Conservation (phyloP, 2,329 filamentous ascomycete genomes). For the Elsinoe arachidis region DNA sequence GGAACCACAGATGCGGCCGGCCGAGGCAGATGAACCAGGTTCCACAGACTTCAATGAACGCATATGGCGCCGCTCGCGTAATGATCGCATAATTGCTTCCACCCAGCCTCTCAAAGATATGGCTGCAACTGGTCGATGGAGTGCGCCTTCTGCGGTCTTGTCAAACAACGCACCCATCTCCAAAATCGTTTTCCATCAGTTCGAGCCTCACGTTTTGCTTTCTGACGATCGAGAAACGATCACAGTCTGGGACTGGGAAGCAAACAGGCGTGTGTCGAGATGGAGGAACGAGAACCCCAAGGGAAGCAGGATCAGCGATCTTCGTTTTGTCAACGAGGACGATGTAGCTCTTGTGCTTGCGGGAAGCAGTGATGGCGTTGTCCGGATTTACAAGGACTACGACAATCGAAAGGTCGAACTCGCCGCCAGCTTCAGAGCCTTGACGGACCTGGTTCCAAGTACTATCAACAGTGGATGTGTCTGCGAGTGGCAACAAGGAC, state of each 20-base stretch:
- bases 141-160: slow-evolving; percentile 69
- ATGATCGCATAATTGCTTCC: slow-evolving; percentile 83
- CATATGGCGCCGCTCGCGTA: slow-evolving; percentile 83
- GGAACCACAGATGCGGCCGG: slow-evolving; percentile 95
- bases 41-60: slow-evolving; percentile 94
- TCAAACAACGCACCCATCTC: slow-evolving; percentile 83
- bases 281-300: slow-evolving; percentile 93
- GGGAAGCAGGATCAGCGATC: slow-evolving; percentile 85
- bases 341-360: slow-evolving; percentile 92
- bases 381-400: slow-evolving; percentile 89
- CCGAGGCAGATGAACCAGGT: slow-evolving; percentile 90
- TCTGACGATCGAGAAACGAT: slow-evolving; percentile 89
- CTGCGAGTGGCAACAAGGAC: slow-evolving; percentile 98
- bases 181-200: slow-evolving; percentile 95
- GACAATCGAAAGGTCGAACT: slow-evolving; percentile 72
- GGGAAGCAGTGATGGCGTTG: slow-evolving; percentile 87
- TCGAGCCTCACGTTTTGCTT: slow-evolving; percentile 89
- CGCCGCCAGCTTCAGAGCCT: slow-evolving; percentile 80
- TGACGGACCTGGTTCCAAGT: slow-evolving; percentile 88
- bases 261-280: slow-evolving; percentile 61
- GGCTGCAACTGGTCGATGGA: slow-evolving; percentile 80
- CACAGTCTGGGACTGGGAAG: slow-evolving; percentile 85
- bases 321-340: slow-evolving; percentile 97
- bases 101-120: slow-evolving; percentile 90
- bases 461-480: slow-evolving; percentile 83